phyloP scores from a whole-genome alignment of 371 early-diverging fungal species.

The Circinella minor region DNA sequence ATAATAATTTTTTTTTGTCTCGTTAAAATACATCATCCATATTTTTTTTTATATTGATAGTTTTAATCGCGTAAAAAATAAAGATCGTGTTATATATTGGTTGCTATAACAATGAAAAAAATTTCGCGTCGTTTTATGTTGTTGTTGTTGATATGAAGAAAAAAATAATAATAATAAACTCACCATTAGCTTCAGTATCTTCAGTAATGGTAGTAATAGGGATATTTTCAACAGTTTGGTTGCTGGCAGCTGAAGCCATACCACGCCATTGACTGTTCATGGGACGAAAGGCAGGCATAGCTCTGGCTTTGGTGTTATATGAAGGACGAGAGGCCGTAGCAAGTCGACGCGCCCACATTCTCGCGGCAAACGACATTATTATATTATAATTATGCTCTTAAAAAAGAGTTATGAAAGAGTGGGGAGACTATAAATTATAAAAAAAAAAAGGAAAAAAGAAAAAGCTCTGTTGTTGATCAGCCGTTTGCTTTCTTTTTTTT shows the following conservation, averaged over 20 bases:
- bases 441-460: background rate
- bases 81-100: too few species aligned
- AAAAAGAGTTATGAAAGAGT: constrained; percentile 22
- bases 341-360: constrained; percentile 53
- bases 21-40: too few species aligned
- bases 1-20: background rate
- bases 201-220: constrained; percentile 50
- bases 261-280: constrained; percentile 34
- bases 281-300: constrained; percentile 25
- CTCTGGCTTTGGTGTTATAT: constrained; percentile 16
- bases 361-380: constrained; percentile 51
- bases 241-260: constrained; percentile 41
- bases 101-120: background rate
- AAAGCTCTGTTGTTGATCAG: background rate
- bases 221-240: constrained; percentile 28
- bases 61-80: too few species aligned
- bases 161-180: constrained; percentile 12
- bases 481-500: background rate
- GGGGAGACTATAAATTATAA: constrained; percentile 24
- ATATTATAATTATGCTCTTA: constrained; percentile 9
- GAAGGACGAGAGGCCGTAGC: constrained; percentile 37
- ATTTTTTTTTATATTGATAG: too few species aligned
- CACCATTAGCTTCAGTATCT: constrained; percentile 48
- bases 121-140: background rate
- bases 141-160: background rate